phyloP scores from a whole-genome alignment of 2,329 filamentous ascomycete genomes.

The Colletotrichum chrysophilum region DNA sequence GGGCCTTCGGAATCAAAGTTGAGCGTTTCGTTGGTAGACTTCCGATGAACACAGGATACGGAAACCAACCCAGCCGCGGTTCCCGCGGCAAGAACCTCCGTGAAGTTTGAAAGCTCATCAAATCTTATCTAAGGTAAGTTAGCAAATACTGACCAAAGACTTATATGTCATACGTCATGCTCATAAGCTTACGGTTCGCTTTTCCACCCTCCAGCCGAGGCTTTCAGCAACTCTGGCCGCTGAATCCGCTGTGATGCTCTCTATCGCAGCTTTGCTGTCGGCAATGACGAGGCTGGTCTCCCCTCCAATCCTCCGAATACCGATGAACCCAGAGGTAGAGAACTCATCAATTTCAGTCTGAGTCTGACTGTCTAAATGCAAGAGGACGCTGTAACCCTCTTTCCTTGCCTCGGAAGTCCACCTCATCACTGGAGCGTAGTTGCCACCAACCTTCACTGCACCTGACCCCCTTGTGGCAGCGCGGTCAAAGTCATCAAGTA shows the following conservation, averaged over 20 bases:
- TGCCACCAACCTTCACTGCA: slow-evolving; percentile 71
- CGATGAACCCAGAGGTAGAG: slow-evolving; percentile 71
- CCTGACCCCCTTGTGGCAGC: slow-evolving; percentile 71
- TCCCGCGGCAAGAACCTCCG: neutral
- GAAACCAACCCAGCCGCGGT: neutral
- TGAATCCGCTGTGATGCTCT: neutral
- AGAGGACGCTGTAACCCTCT: slow-evolving; percentile 69
- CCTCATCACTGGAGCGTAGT: slow-evolving; percentile 77
- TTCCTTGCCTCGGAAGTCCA: slow-evolving; percentile 66
- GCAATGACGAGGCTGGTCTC: neutral
- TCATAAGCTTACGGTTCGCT: neutral
- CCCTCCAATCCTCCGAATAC: slow-evolving; percentile 39
- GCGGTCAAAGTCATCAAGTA: slow-evolving; percentile 73
- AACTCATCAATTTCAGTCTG: slow-evolving; percentile 72
- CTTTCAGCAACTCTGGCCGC: neutral
- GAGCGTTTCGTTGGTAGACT: neutral
- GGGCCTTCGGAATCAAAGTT: neutral
- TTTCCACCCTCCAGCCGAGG: neutral
- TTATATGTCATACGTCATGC: neutral
- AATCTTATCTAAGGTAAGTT: neutral
- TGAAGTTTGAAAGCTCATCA: neutral
- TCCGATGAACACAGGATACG: neutral
- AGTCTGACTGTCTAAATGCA: slow-evolving; percentile 72
- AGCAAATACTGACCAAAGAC: neutral
- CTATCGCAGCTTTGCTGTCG: neutral